Percentiles rank a stretch among this genome's conserved stretches.
Conservation (phyloP, 1,139 yeast genomes). For the Protomyces arabidopsidicola region DNA sequence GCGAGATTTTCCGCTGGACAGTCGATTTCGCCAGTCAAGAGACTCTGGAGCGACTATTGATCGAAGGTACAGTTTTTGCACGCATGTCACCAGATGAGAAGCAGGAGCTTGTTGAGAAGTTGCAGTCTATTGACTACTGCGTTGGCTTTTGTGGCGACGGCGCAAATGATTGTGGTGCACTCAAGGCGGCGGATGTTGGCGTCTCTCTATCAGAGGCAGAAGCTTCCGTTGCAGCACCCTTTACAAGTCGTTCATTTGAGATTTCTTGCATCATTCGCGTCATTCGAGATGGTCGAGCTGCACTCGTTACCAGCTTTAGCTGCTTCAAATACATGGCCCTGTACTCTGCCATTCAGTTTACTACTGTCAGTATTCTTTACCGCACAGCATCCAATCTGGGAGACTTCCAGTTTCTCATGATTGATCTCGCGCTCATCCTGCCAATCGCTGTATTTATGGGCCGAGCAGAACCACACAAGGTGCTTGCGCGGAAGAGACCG, state of each 20-base stretch:
- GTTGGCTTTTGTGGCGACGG: constrained; percentile 98
- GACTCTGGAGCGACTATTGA: constrained; percentile 54
- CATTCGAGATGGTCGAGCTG: constrained; percentile 88
- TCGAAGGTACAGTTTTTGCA: constrained; percentile 77
- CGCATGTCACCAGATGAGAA: constrained; percentile 99
- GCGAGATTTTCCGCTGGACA: constrained; percentile 78
- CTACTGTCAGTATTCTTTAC: constrained; percentile 77
- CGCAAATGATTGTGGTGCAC: constrained; percentile 89
- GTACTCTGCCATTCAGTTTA: constrained; percentile 92
- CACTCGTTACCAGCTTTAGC: constrained; percentile 88
- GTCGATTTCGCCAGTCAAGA: constrained; percentile 45
- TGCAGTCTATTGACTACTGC: constrained; percentile 79
- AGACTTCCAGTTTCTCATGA: constrained; percentile 93
- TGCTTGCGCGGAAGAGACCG: constrained; percentile 68
- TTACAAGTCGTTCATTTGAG: constrained; percentile 83
- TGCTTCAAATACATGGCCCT: constrained; percentile 97
- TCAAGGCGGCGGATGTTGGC: constrained; percentile 96
- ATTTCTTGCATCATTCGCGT: constrained; percentile 89
- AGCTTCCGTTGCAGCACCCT: constrained; percentile 98
- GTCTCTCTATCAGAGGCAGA: constrained; percentile 94
- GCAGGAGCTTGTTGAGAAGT: constrained; percentile 84
- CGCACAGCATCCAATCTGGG: constrained; percentile 89
- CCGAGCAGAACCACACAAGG: constrained; percentile 78
- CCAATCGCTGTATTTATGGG: constrained; percentile 96
- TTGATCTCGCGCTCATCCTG: constrained; percentile 79